Conservation (phyloP, 805 yeast genomes). For the Kazachstania kunashirensis region DNA sequence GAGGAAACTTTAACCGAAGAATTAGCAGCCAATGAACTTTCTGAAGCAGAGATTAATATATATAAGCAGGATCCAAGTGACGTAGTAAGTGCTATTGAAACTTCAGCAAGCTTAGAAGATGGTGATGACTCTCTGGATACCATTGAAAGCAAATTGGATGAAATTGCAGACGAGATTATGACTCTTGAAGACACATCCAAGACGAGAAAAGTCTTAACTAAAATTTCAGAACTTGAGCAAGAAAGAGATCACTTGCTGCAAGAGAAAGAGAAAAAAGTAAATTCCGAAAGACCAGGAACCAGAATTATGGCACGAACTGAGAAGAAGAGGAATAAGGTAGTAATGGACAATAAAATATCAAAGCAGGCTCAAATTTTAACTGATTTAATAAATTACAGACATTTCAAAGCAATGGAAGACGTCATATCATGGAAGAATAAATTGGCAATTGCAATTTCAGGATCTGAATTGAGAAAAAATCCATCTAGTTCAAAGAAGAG, state of each 20-base stretch:
- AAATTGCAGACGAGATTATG: constrained; percentile 31
- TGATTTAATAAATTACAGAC: constrained; percentile 18
- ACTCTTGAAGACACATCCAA: constrained; percentile 30
- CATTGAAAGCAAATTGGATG: constrained; percentile 22
- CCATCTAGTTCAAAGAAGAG: constrained; percentile 23
- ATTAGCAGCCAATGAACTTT: constrained; percentile 31
- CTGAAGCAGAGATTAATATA: constrained; percentile 26
- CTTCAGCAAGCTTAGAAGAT: not conserved
- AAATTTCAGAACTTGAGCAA: constrained; percentile 22
- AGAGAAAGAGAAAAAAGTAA: constrained; percentile 11
- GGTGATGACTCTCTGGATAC: constrained; percentile 7
- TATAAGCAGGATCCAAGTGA: constrained; percentile 5
- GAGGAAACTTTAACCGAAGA: constrained; percentile 35
- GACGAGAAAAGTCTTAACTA: constrained; percentile 18
- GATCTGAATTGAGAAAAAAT: constrained; percentile 20
- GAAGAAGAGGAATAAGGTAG: constrained; percentile 12
- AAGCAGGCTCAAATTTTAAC: constrained; percentile 20
- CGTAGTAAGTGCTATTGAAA: not conserved
- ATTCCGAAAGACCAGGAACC: constrained; percentile 13
- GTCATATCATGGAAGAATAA: constrained; percentile 23
- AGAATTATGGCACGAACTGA: constrained; percentile 19
- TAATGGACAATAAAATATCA: constrained; percentile 17
- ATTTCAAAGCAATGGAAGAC: constrained; percentile 16
- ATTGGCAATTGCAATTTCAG: constrained; percentile 16
- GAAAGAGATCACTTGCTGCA: constrained; percentile 22